A percentile compares a stretch with the other conserved stretches of the same genome.
These are phyloP conservation scores for Zoysia matrella DNA, from an alignment of 202 grass and related monocot species.

Conservation along the genomic window DNA sequence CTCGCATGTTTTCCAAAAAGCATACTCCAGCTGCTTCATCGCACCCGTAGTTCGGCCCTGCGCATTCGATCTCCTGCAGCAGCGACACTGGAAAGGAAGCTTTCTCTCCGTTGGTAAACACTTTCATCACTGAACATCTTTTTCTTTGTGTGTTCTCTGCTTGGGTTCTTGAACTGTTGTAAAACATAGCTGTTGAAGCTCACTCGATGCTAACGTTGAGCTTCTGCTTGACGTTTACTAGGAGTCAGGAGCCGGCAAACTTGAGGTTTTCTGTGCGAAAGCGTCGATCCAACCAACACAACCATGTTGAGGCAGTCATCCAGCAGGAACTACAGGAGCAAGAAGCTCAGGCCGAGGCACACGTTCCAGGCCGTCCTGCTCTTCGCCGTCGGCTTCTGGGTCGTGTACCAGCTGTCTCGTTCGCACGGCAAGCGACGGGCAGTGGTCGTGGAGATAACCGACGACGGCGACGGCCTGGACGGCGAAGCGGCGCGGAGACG, in stretches of 20 bases:
- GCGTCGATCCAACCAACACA: not conserved
- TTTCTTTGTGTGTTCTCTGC: too few relatives aligned
- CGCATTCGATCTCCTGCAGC: too few relatives aligned
- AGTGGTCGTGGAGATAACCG: not conserved
- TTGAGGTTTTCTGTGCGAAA: not conserved
- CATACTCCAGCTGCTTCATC: too few relatives aligned
- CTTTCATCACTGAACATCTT: too few relatives aligned
- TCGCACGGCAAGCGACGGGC: constrained; percentile 44
- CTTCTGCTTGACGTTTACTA: not conserved
- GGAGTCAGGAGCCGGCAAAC: not conserved
- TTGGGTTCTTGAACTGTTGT: too few relatives aligned
- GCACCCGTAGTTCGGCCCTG: too few relatives aligned
- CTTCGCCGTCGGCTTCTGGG: constrained; percentile 61
- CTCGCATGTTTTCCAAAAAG: too few relatives aligned
- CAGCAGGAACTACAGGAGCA: constrained; percentile 60
- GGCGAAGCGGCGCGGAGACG: constrained; percentile 10
- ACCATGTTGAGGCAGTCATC: constrained; percentile 67
- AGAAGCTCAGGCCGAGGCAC: constrained; percentile 58
- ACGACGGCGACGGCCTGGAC: not conserved
- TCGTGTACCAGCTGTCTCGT: constrained; percentile 70
- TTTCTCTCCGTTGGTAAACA: too few relatives aligned
- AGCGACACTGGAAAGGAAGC: too few relatives aligned
- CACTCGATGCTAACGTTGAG: too few relatives aligned
- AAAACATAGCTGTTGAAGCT: too few relatives aligned
- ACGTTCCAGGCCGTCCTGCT: constrained; percentile 53